A percentile compares a stretch with the other conserved stretches of the same genome.
Evolutionary conservation across 768 basidiomycete species (phyloP).

Genomic region (Albatrellus ellisii): DNA sequence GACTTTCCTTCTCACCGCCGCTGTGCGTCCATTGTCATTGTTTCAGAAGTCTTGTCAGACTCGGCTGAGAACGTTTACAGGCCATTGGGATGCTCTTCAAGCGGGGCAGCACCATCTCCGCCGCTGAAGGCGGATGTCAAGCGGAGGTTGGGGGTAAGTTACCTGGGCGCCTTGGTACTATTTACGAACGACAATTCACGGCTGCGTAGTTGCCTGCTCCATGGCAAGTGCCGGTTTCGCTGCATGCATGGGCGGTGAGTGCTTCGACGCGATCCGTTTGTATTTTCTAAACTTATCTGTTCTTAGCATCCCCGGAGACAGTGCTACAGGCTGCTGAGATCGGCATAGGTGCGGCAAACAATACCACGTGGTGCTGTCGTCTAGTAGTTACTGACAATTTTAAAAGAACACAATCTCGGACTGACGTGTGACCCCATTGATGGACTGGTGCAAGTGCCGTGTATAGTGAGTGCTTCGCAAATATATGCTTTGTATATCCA

Average conservation of each 20-base stretch:
- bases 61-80: slow-evolving; percentile 22
- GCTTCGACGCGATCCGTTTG: slow-evolving; percentile 3
- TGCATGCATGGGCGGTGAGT: slow-evolving; percentile 81
- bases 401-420: slow-evolving; percentile 68
- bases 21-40: slow-evolving; percentile 34
- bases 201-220: slow-evolving; percentile 82
- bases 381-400: neutral
- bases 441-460: slow-evolving; percentile 89
- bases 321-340: slow-evolving; percentile 87
- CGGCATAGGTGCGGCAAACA: slow-evolving; percentile 53
- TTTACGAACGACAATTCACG: neutral
- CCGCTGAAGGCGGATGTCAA: slow-evolving; percentile 92
- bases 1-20: slow-evolving; percentile 83
- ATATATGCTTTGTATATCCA: slow-evolving; percentile 1
- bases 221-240: slow-evolving; percentile 94
- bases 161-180: neutral
- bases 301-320: slow-evolving; percentile 63
- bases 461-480: slow-evolving; percentile 52
- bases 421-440: slow-evolving; percentile 93
- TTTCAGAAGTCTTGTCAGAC: neutral
- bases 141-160: slow-evolving; percentile 81
- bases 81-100: slow-evolving; percentile 95
- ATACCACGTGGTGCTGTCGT: neutral
- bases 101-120: slow-evolving; percentile 91
- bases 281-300: neutral